These are phyloP conservation scores for Syzygium syzygioides DNA, from an alignment of 441 rosid species.

Conservation along the genomic window DNA sequence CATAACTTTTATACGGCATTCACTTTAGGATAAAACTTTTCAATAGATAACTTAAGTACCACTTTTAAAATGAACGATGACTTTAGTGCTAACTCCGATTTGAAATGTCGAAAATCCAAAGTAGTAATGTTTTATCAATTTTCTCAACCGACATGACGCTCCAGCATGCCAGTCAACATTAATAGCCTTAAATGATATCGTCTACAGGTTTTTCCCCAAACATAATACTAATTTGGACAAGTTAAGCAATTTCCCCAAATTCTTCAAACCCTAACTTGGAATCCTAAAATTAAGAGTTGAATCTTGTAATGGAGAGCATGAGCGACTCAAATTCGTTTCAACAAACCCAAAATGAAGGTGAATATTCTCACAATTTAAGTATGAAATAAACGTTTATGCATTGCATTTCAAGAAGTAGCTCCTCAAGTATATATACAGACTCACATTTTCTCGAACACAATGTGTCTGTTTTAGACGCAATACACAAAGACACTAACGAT, in stretches of 20 bases:
- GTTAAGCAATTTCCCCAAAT: neutral
- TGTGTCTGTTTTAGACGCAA: neutral
- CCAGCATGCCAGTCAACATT: fast-evolving
- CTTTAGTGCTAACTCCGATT: neutral
- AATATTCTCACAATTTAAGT: no score
- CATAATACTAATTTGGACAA: neutral
- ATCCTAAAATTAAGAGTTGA: neutral
- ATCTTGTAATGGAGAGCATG: neutral
- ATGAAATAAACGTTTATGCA: neutral
- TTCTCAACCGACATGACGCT: fast-evolving
- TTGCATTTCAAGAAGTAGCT: neutral
- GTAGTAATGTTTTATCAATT: neutral
- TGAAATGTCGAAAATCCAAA: fast-evolving
- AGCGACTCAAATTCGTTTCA: neutral
- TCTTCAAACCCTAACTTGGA: neutral
- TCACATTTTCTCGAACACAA: neutral
- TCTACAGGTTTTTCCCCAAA: neutral
- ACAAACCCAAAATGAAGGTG: neutral
- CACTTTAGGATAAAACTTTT: neutral
- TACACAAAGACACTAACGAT: neutral
- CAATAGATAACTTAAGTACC: neutral
- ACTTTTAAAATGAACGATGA: neutral
- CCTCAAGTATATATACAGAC: neutral
- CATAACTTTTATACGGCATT: no score
- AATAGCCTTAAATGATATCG: fast-evolving